Base-by-base conservation (phyloP, 495 filamentous ascomycete species). In the Paragyromitra xinjiangensis region DNA sequence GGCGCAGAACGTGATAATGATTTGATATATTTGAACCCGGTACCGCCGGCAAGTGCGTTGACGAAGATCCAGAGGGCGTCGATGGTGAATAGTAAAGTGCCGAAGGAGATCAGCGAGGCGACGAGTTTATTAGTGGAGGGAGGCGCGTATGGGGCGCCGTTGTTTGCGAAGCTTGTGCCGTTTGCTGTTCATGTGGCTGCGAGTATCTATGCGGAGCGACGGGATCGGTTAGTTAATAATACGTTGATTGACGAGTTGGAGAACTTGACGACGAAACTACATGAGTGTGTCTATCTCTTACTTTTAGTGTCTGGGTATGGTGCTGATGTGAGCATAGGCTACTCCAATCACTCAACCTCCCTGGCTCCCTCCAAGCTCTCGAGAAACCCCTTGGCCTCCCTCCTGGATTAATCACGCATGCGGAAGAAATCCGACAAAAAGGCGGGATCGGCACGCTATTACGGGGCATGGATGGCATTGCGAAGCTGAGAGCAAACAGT, bases 1-100 rank as follows among this genome's bases (percentile, higher is more conserved):
- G 86, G 94, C 62, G 94, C 95, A 0, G 95, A 98, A 83, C 97
- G 93, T 83, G 95, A 99, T 80, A 99, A 99, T 77, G 93, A 99
- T 84, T 84, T 96, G 61, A 97, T 99, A 19, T 99, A 98, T 83
- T 85, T 98, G 3, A 88, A 91, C 65, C 87, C 91, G 1, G 93
- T 98, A 0, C 94, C 95, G 8, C 90, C 93, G 5, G 97, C 97
- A 82, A 90, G 94, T 8, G 94, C 97, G 81, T 88, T 99, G 37
- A 93, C 92, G 82, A 89, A 90, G 0, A 88, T 99, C 3, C 93
- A 94, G 64, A 89, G 95, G 66, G 95, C 94, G 0, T 90, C 89
- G 65, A 98, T 99, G 95, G 95, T 96, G 11, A 85, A 89, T 34
- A 85, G 92, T 16, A 91, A 91, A 64, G 87, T 94, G 9, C 93